These are phyloP conservation scores for Metschnikowia lunata DNA, from an alignment of 805 yeast genomes.

Conservation along the genomic window DNA sequence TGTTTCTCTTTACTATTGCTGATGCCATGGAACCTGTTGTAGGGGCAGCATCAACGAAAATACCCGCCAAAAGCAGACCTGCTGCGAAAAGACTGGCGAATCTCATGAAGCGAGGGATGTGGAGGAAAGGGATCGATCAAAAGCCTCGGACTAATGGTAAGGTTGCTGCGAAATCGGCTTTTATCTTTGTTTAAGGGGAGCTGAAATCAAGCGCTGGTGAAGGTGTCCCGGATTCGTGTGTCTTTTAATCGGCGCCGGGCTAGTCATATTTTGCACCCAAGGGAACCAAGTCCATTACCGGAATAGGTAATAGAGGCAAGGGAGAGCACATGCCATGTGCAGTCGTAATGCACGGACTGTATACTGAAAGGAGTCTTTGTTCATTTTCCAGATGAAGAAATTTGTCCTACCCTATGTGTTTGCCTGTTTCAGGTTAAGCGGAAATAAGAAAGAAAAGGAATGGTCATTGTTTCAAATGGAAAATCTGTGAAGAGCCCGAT, in stretches of 20 bases:
- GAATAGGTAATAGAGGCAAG: constrained; percentile 6
- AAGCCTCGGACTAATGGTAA: too few species aligned
- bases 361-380: not conserved
- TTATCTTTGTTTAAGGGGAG: too few species aligned
- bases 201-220: too few species aligned
- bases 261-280: too few species aligned
- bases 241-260: too few species aligned
- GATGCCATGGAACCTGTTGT: constrained; percentile 11
- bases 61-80: constrained; percentile 16
- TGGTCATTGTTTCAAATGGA: too few species aligned
- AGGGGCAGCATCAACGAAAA: constrained; percentile 23
- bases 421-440: too few species aligned
- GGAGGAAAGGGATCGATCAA: too few species aligned
- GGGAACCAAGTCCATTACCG: constrained; percentile 6
- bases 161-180: too few species aligned
- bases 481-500: too few species aligned
- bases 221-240: too few species aligned
- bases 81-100: constrained; percentile 17
- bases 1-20: constrained; percentile 12
- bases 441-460: too few species aligned
- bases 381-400: not conserved
- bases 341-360: not conserved
- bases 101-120: constrained; percentile 16
- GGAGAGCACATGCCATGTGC: not conserved
- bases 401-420: not conserved